These are phyloP conservation scores for Scleroderma bovista DNA, from an alignment of 768 basidiomycete genomes.

Conservation along the genomic window DNA sequence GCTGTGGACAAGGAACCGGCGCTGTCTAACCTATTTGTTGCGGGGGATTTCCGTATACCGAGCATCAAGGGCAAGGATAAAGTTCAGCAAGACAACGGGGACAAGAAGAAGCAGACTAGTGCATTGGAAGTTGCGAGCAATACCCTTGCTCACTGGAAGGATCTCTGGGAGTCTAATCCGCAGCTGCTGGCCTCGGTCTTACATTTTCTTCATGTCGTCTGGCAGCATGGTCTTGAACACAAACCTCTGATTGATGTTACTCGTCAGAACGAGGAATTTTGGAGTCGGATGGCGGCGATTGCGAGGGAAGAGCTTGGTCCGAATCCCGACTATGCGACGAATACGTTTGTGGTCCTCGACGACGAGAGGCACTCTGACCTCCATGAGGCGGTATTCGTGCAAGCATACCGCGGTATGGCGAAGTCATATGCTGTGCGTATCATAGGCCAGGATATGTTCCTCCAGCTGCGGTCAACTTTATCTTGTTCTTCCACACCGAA, in stretches of 20 bases:
- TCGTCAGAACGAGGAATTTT: slow-evolving; percentile 57
- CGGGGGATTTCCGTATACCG: slow-evolving; percentile 60
- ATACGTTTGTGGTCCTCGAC: slow-evolving; percentile 37
- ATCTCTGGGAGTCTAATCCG: slow-evolving; percentile 74
- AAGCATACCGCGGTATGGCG: slow-evolving; percentile 63
- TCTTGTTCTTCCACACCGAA: slow-evolving; percentile 36
- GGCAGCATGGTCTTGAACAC: slow-evolving; percentile 79
- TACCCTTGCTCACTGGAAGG: slow-evolving; percentile 64
- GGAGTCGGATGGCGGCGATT: slow-evolving; percentile 62
- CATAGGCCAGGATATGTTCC: slow-evolving; percentile 67
- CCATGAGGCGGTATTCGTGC: slow-evolving; percentile 55
- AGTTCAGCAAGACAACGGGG: slow-evolving; percentile 12
- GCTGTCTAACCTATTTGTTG: slow-evolving; percentile 70
- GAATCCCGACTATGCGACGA: slow-evolving; percentile 59
- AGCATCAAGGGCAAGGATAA: slow-evolving; percentile 33
- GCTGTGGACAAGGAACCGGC: slow-evolving; percentile 87
- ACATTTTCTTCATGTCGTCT: slow-evolving; percentile 69
- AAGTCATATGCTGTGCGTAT: slow-evolving; percentile 76
- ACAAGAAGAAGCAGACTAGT: slow-evolving; percentile 39
- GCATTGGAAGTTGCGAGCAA: slow-evolving; percentile 66
- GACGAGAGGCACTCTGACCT: slow-evolving; percentile 42
- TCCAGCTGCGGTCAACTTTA: slow-evolving; percentile 43
- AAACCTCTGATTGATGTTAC: slow-evolving; percentile 49
- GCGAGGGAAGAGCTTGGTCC: slow-evolving; percentile 68
- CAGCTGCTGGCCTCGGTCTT: slow-evolving; percentile 69